Percentiles rank a stretch among this genome's conserved stretches.
phyloP scores from a whole-genome alignment of 163 green algal genomes.

The Scenedesmus sp. region DNA sequence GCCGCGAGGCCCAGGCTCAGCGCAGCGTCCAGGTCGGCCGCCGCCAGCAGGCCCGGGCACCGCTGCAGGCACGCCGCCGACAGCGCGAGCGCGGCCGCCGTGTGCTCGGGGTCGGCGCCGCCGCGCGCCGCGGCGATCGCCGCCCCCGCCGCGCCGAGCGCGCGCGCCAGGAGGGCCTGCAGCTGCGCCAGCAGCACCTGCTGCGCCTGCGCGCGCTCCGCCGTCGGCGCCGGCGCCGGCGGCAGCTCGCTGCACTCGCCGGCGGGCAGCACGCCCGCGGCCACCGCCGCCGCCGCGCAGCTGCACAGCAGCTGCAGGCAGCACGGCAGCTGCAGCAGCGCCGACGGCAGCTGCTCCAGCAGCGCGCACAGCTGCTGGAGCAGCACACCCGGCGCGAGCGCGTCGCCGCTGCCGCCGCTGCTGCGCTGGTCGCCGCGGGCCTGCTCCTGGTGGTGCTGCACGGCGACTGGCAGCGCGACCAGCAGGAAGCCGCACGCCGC shows the following conservation, averaged over 20 bases:
- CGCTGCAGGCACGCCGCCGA: slow-evolving; percentile 2
- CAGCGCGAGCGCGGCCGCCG: slow-evolving; percentile 7
- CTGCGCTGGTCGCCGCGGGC: not conserved
- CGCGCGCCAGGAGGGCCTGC: not conserved
- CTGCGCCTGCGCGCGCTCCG: slow-evolving; percentile 4
- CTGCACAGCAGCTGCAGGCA: slow-evolving; percentile 42
- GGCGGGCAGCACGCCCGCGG: slow-evolving; percentile 6
- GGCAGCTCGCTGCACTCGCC: not conserved
- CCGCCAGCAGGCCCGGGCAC: slow-evolving; percentile 17
- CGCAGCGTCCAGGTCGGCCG: not conserved
- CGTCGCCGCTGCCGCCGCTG: not conserved
- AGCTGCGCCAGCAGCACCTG: not conserved
- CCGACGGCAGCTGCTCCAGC: slow-evolving; percentile 22
- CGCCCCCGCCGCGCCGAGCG: not conserved
- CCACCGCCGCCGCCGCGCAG: not conserved
- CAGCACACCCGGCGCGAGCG: slow-evolving; percentile 13
- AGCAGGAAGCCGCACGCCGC: slow-evolving; percentile 9
- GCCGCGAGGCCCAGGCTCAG: slow-evolving; percentile 7
- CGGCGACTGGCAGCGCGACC: slow-evolving; percentile 19
- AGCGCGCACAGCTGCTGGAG: slow-evolving; percentile 26
- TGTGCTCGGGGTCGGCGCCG: not conserved
- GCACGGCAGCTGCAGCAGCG: slow-evolving; percentile 39
- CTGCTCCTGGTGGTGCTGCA: slow-evolving; percentile 13
- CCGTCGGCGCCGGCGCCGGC: not conserved
- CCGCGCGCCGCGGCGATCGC: not conserved